Percentiles rank a stretch among this genome's conserved stretches.
These are phyloP conservation scores for Rhynchosporium agropyri DNA, from an alignment of 2,329 filamentous ascomycete species.

Conservation along the genomic window DNA sequence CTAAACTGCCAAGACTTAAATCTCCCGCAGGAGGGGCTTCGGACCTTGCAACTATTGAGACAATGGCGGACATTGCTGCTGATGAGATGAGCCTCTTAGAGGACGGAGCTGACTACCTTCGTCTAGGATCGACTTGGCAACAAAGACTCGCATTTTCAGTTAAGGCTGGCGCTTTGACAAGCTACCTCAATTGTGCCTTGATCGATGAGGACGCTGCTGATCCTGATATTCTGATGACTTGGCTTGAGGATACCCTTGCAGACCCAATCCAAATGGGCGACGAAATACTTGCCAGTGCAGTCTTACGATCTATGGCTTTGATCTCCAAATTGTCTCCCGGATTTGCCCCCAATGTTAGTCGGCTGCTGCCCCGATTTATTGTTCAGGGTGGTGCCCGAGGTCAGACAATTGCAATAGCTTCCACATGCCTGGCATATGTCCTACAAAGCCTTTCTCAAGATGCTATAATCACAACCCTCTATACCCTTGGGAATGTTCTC, in stretches of 20 bases:
- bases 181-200: constrained; percentile 82
- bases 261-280: constrained; percentile 84
- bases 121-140: constrained; percentile 82
- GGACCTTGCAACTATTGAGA: constrained; percentile 60
- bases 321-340: constrained; percentile 74
- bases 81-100: constrained; percentile 88
- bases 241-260: constrained; percentile 81
- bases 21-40: constrained; percentile 49
- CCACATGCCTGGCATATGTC: constrained; percentile 81
- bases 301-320: constrained; percentile 80
- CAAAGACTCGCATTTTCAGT: constrained; percentile 84
- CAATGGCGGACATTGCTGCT: constrained; percentile 70
- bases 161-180: constrained; percentile 79
- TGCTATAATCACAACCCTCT: constrained; percentile 90
- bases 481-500: constrained; percentile 93
- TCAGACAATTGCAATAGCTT: constrained; percentile 73
- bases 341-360: constrained; percentile 74
- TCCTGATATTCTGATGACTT: constrained; percentile 74
- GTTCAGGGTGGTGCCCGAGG: constrained; percentile 77
- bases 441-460: constrained; percentile 85
- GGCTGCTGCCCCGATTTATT: constrained; percentile 81
- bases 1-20: constrained; percentile 45
- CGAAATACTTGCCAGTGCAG: constrained; percentile 72
- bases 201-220: constrained; percentile 83
- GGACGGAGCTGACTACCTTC: constrained; percentile 85